Evolutionary conservation across 768 basidiomycete species (phyloP).

Genomic region (Termitomyces titanicus): DNA sequence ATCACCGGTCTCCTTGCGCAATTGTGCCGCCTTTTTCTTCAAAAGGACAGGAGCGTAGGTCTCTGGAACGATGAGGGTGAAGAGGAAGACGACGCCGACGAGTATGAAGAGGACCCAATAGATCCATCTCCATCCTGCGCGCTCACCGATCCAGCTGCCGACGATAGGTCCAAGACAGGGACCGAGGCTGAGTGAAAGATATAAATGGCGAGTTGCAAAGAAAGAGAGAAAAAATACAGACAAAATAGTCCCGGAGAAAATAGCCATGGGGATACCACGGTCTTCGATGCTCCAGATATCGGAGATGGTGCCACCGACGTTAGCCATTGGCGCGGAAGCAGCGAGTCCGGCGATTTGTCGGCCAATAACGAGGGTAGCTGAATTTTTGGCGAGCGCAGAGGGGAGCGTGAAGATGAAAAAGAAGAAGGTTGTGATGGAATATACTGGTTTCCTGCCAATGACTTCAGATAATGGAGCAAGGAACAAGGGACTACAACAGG

Average conservation of each 20-base stretch:
- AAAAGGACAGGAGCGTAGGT: constrained; percentile 47
- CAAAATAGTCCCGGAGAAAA: constrained; percentile 48
- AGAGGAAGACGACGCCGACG: constrained; percentile 28
- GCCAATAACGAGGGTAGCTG: constrained; percentile 28
- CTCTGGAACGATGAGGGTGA: constrained; percentile 46
- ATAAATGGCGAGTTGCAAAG: neutral
- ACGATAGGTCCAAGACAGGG: constrained; percentile 48
- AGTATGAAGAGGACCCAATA: constrained; percentile 48
- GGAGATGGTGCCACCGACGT: constrained; percentile 40
- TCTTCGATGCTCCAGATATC: constrained; percentile 39
- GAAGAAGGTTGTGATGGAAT: constrained; percentile 33
- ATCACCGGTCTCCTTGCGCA: constrained; percentile 33
- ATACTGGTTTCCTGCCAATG: constrained; percentile 33
- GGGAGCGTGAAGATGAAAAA: constrained; percentile 47
- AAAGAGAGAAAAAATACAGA: constrained; percentile 14
- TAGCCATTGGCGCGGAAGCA: constrained; percentile 24
- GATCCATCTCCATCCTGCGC: constrained; percentile 43
- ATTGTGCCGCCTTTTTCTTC: constrained; percentile 33
- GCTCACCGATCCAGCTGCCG: constrained; percentile 43
- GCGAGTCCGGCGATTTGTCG: constrained; percentile 31
- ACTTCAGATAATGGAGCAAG: constrained; percentile 38
- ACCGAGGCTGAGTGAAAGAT: constrained; percentile 27
- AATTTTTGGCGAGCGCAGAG: constrained; percentile 28
- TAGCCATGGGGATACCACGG: constrained; percentile 43
- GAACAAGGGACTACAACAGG: constrained; percentile 32